A percentile compares a stretch with the other conserved stretches of the same genome.
phyloP scores from a whole-genome alignment of 2,329 filamentous ascomycete species.

The Myriosclerotinia curreyana region DNA sequence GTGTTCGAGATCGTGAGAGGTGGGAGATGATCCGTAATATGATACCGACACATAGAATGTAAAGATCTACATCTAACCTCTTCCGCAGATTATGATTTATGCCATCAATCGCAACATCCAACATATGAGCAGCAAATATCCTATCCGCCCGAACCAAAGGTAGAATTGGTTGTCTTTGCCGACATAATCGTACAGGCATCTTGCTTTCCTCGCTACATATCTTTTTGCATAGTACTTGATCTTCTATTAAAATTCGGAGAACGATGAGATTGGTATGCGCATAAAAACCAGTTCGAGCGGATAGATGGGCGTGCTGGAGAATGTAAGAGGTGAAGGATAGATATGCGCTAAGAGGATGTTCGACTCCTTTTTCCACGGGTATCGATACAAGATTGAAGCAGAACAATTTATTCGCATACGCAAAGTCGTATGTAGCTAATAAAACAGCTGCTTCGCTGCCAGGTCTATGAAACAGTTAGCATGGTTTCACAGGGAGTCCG shows the following conservation, averaged over 20 bases:
- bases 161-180: conserved; percentile 82
- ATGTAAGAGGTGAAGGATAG: conserved; percentile 90
- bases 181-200: conserved; percentile 74
- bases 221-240: conserved; percentile 74
- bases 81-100: conserved; percentile 91
- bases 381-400: conserved; percentile 76
- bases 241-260: conserved; percentile 82
- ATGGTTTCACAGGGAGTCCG: background rate
- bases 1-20: conserved; percentile 75
- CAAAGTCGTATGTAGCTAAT: conserved; percentile 87
- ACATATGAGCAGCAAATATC: conserved; percentile 68
- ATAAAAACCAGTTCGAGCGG: conserved; percentile 73
- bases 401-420: conserved; percentile 92
- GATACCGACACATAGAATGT: conserved; percentile 77
- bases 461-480: conserved; percentile 55
- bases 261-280: conserved; percentile 82
- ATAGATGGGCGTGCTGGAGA: conserved; percentile 87
- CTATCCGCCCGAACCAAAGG: conserved; percentile 71
- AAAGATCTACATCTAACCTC: conserved; percentile 79
- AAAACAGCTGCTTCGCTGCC: conserved; percentile 75
- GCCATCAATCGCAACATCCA: conserved; percentile 86
- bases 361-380: conserved; percentile 59
- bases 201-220: conserved; percentile 79
- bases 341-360: conserved; percentile 76
- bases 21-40: conserved; percentile 80